These are phyloP conservation scores for Mucor lusitanicus DNA, from an alignment of 371 early-diverging fungal species.

Conservation along the genomic window DNA sequence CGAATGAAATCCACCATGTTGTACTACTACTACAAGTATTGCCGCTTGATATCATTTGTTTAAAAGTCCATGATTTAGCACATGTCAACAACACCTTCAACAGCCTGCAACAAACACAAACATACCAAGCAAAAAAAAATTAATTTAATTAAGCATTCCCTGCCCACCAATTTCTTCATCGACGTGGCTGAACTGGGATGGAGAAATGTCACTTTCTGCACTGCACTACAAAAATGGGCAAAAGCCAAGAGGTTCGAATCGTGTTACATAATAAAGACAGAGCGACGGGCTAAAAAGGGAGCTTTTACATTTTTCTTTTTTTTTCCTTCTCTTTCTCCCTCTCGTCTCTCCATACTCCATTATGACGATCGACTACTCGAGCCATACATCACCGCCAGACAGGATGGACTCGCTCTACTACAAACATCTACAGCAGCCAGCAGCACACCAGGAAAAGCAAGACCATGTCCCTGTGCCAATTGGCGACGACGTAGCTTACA, in stretches of 20 bases:
- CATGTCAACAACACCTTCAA: background rate
- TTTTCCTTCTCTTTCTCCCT: background rate
- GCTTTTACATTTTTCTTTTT: background rate
- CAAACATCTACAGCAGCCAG: background rate
- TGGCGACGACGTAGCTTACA: constrained; percentile 12
- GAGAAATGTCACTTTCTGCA: background rate
- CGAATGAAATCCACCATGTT: background rate
- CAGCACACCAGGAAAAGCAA: background rate
- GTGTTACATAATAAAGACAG: background rate
- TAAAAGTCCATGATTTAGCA: background rate
- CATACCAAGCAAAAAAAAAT: background rate
- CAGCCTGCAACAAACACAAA: background rate
- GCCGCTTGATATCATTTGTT: background rate
- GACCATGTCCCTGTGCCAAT: constrained; percentile 27
- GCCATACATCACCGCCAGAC: constrained; percentile 5
- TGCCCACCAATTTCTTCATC: background rate
- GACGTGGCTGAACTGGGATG: background rate
- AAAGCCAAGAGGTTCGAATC: background rate
- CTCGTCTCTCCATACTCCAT: background rate
- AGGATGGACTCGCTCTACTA: constrained; percentile 16
- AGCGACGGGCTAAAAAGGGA: background rate
- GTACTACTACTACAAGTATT: background rate
- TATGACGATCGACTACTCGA: constrained; percentile 8
- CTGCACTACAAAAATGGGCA: too few relatives aligned
- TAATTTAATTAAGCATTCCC: background rate